phyloP scores from a whole-genome alignment of 805 yeast species.

The Ogataea zsoltii region DNA sequence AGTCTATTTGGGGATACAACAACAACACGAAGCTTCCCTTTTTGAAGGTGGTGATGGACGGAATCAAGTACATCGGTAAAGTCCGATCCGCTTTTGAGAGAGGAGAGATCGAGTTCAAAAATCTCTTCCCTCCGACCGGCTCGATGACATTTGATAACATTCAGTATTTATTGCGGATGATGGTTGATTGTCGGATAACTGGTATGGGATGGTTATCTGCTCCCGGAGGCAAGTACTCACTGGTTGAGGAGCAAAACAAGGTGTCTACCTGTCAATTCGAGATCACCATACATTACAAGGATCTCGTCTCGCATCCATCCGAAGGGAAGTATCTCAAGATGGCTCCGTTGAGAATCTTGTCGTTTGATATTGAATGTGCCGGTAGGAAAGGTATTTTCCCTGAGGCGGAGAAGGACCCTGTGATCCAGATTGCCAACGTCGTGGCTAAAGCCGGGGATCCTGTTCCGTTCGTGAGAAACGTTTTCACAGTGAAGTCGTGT shows the following conservation, averaged over 20 bases:
- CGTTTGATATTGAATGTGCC: conserved; percentile 98
- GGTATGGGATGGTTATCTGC: conserved; percentile 98
- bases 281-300: conserved; percentile 64
- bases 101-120: conserved; percentile 69
- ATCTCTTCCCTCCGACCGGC: conserved; percentile 59
- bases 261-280: conserved; percentile 87
- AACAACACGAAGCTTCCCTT: conserved; percentile 79
- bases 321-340: conserved; percentile 93
- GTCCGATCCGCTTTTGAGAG: conserved; percentile 81
- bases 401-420: conserved; percentile 89
- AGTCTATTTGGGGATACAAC: conserved; percentile 91
- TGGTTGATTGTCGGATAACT: conserved; percentile 89
- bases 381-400: conserved; percentile 97
- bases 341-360: conserved; percentile 90
- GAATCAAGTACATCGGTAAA: conserved; percentile 65
- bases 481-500: conserved; percentile 90
- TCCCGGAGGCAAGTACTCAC: conserved; percentile 67
- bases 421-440: conserved; percentile 95
- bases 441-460: conserved; percentile 79
- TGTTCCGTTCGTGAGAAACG: conserved; percentile 92
- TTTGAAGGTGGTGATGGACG: conserved; percentile 67
- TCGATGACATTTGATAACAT: conserved; percentile 85
- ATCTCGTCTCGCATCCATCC: conserved; percentile 76
- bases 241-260: conserved; percentile 38
- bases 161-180: conserved; percentile 78